Percentiles rank a stretch among this genome's conserved stretches.
phyloP scores from a whole-genome alignment of 2,329 filamentous ascomycete genomes.

The Parafenestella ontariensis region DNA sequence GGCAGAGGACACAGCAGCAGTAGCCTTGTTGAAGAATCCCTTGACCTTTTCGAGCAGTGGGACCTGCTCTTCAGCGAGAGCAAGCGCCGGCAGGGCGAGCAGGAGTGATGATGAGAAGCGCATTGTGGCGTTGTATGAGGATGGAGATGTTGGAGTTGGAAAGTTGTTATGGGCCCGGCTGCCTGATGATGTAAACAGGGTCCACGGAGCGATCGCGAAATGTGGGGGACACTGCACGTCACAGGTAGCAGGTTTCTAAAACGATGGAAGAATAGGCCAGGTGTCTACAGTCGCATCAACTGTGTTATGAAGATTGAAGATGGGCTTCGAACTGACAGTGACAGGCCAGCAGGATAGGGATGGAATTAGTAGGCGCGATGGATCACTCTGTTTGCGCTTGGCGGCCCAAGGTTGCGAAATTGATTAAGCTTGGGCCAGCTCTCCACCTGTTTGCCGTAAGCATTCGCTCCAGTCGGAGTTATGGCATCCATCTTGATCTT shows the following conservation, averaged over 20 bases:
- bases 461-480: neutral
- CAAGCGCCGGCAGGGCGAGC: slow-evolving; percentile 59
- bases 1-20: slow-evolving; percentile 61
- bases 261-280: slow-evolving; percentile 11
- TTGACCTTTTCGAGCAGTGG: slow-evolving; percentile 68
- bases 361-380: neutral
- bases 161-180: slow-evolving; percentile 15
- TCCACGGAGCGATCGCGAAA: slow-evolving; percentile 22
- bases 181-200: slow-evolving; percentile 31
- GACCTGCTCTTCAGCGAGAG: slow-evolving; percentile 63
- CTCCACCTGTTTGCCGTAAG: neutral
- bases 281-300: neutral
- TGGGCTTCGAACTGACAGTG: neutral
- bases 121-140: slow-evolving; percentile 50
- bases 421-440: neutral
- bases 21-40: slow-evolving; percentile 62
- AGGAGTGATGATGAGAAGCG: slow-evolving; percentile 60
- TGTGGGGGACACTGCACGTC: slow-evolving; percentile 26
- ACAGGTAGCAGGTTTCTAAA: slow-evolving; percentile 10
- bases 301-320: neutral
- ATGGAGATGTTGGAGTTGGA: slow-evolving; percentile 12
- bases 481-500: too few relatives aligned
- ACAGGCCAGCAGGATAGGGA: neutral
- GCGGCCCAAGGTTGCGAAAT: neutral
- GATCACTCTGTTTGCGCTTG: neutral